Evolutionary conservation across 768 basidiomycete species (phyloP).

Genomic region (Stropharia rugosoannulata): DNA sequence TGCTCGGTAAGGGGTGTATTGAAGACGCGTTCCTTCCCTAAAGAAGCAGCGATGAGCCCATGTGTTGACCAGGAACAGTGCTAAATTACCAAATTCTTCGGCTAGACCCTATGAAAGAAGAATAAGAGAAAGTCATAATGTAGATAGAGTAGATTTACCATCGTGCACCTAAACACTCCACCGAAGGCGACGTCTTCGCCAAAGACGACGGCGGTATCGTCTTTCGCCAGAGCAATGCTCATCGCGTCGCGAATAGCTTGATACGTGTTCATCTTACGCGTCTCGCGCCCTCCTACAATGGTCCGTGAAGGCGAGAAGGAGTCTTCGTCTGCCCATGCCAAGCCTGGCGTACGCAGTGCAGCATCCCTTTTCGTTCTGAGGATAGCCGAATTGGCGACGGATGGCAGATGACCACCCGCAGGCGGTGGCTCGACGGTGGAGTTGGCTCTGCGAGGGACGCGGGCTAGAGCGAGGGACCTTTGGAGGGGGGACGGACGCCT

Average conservation of each 20-base stretch:
- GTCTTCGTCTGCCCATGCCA: slow-evolving; percentile 71
- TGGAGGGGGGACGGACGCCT: slow-evolving; percentile 18
- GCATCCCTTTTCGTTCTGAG: slow-evolving; percentile 66
- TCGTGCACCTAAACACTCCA: slow-evolving; percentile 92
- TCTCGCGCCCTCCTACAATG: slow-evolving; percentile 75
- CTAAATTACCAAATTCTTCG: slow-evolving; percentile 78
- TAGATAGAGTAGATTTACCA: slow-evolving; percentile 47
- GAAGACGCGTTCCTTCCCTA: slow-evolving; percentile 90
- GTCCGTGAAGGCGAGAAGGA: slow-evolving; percentile 36
- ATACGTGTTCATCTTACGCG: slow-evolving; percentile 94
- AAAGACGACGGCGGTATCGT: slow-evolving; percentile 86
- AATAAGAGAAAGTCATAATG: neutral
- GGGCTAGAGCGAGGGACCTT: slow-evolving; percentile 16
- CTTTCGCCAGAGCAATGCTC: slow-evolving; percentile 81
- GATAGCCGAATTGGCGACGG: slow-evolving; percentile 67
- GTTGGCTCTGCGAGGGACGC: slow-evolving; percentile 42
- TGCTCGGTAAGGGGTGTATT: slow-evolving; percentile 93
- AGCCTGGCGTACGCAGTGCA: slow-evolving; percentile 69
- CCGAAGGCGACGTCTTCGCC: slow-evolving; percentile 93
- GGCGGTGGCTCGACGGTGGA: slow-evolving; percentile 68
- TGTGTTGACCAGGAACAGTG: neutral
- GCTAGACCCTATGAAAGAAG: slow-evolving; percentile 63
- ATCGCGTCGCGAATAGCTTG: slow-evolving; percentile 92
- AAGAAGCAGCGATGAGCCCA: neutral
- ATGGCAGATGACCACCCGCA: slow-evolving; percentile 74